Base-by-base conservation (phyloP, 2,329 filamentous ascomycete species). In the Hymenoscyphus fraxineus region DNA sequence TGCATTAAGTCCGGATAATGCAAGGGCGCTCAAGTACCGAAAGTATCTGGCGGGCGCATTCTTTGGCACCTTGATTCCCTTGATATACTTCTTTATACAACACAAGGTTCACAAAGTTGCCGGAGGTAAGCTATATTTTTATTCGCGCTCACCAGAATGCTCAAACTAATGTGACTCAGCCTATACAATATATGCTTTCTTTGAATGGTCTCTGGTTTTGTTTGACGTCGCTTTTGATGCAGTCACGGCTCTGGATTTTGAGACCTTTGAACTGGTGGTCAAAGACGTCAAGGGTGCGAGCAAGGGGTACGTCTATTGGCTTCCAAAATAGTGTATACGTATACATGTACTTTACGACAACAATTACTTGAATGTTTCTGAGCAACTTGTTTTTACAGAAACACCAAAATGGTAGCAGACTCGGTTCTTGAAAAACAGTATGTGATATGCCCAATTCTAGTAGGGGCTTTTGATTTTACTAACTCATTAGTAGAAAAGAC, bases 271-370 rank as follows among this genome's bases (percentile, higher is more conserved):
- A 77, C 81, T 99, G 73, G 84, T 93, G 71, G 83, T 99, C 69
- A 92, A 87, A 81, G 94, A 98, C 80, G 85, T 93, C 70, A 94
- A 93, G 81, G 93, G 93, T 69, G 80, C 89, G 75, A 95, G 91
- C 83, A 93, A 94, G 91, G 93, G 94, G 95, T 99, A 99, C 86
- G 95, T 99, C 81, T 87, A 88, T 81, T 90, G 90, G 90, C 93
- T 97, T 85, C 94, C 94, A 72, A 92, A 87, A 82, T 97, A 93
- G 85, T 80, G 70, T 68, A 83, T 85, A 80, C 81, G 82, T 81
- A 82, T 76, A 79, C 77, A 71, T 63, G 69, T 67, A 67, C 67
- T 65, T 63, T 27, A 62, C 62, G 67, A 67, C 60, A 67, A 67
- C 68, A 62, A 69, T 66, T 27, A 69, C 65, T 65, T 72, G 72